Evolutionary conservation across 1,139 yeast species (phyloP).

Genomic region (Nakaseomyces bracarensis): DNA sequence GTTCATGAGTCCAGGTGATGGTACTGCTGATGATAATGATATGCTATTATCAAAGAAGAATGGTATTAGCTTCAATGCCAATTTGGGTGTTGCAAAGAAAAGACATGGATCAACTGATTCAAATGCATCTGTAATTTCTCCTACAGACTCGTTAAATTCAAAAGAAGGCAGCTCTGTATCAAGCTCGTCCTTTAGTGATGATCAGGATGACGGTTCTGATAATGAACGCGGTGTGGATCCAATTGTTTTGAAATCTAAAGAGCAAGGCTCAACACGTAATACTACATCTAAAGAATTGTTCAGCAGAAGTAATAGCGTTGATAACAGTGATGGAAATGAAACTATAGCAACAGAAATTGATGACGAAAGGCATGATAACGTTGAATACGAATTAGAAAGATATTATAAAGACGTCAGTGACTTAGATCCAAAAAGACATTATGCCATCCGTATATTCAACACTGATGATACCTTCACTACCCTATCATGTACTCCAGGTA

Average conservation of each 20-base stretch:
- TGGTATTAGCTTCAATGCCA: slow-evolving; percentile 5
- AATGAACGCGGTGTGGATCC: background rate
- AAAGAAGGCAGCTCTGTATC: background rate
- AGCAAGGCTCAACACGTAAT: background rate
- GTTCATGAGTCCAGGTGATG: slow-evolving; percentile 8
- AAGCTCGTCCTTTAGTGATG: background rate
- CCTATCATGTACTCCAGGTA: slow-evolving; percentile 59
- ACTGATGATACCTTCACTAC: slow-evolving; percentile 82
- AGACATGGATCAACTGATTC: slow-evolving; percentile 1
- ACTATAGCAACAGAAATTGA: slow-evolving; percentile 10
- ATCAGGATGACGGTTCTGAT: background rate
- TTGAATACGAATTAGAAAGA: slow-evolving; percentile 29
- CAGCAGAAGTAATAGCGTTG: background rate
- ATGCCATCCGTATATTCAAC: slow-evolving; percentile 56
- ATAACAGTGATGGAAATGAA: slow-evolving; percentile 3
- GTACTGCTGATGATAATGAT: slow-evolving; percentile 13
- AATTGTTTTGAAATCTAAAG: too few relatives aligned
- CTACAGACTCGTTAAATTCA: background rate
- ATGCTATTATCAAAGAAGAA: slow-evolving; percentile 9
- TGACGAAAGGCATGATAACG: slow-evolving; percentile 34
- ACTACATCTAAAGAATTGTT: slow-evolving; percentile 9
- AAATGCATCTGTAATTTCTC: background rate
- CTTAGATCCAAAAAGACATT: slow-evolving; percentile 25
- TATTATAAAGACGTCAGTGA: slow-evolving; percentile 32
- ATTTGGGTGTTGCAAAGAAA: background rate